Percentiles rank a stretch among this genome's conserved stretches.
phyloP scores from a whole-genome alignment of 2,329 filamentous ascomycete genomes.

The Fusarium compactum region DNA sequence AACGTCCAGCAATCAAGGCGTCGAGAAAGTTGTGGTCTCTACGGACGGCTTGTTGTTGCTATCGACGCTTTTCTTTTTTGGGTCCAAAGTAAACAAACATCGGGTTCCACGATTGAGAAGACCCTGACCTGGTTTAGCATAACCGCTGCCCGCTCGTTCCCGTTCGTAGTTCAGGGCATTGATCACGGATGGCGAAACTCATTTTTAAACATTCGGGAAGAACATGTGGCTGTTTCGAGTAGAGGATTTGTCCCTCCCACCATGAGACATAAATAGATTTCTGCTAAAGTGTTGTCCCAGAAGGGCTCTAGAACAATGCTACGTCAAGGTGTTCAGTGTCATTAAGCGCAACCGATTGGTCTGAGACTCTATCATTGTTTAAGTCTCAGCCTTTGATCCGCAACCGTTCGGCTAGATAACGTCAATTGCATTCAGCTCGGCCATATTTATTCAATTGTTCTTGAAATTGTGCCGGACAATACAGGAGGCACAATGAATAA shows the following conservation, averaged over 20 bases:
- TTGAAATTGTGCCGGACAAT: too few relatives aligned
- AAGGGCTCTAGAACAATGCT: constrained; percentile 1
- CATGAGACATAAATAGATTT: not conserved
- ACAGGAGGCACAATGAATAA: not conserved
- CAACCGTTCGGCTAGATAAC: not conserved
- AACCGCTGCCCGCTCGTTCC: constrained; percentile 15
- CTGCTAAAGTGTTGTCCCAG: not conserved
- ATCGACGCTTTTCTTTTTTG: not conserved
- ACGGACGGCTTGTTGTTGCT: accelerated
- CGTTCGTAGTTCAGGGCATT: constrained; percentile 4
- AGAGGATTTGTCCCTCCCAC: not conserved
- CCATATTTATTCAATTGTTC: too few relatives aligned
- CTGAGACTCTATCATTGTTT: not conserved
- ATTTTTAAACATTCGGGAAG: not conserved
- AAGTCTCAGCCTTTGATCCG: constrained; percentile 1
- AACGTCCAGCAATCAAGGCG: too few relatives aligned
- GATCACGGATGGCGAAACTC: not conserved
- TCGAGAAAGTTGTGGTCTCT: too few relatives aligned
- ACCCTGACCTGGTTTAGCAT: constrained; percentile 28
- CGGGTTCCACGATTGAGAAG: not conserved
- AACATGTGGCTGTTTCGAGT: not conserved
- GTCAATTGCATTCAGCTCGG: not conserved
- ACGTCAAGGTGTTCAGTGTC: constrained; percentile 11
- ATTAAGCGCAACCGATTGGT: constrained; percentile 24
- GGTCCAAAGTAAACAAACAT: constrained; percentile 20